These are phyloP conservation scores for Isabelozyma gotoi DNA, from an alignment of 805 yeast species.

Conservation along the genomic window DNA sequence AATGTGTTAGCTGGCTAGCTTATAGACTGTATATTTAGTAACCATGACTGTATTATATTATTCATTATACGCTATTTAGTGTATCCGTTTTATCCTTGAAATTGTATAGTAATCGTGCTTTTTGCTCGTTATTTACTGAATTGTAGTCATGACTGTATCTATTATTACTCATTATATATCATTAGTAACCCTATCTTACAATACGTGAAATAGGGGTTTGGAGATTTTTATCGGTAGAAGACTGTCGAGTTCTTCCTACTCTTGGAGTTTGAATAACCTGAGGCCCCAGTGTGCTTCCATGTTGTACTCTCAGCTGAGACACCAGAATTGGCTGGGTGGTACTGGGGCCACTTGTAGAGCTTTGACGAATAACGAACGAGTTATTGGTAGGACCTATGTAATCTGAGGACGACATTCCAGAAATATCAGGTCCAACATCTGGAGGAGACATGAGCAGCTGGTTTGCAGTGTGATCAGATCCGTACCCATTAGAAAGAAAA, in stretches of 20 bases:
- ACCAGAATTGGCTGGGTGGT: neutral
- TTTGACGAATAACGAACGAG: constrained; percentile 14
- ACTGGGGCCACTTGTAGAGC: neutral
- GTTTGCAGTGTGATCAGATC: constrained; percentile 4
- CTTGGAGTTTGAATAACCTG: constrained; percentile 36
- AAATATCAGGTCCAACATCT: constrained; percentile 29
- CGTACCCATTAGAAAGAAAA: constrained; percentile 21
- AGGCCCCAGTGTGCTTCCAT: constrained; percentile 4
- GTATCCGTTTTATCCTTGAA: neutral
- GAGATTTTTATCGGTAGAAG: constrained; percentile 36
- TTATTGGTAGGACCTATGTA: constrained; percentile 22
- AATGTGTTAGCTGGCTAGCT: neutral
- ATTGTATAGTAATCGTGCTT: neutral
- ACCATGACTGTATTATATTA: constrained; percentile 3
- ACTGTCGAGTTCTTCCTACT: constrained; percentile 36
- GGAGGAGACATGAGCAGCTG: constrained; percentile 11
- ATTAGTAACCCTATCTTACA: no score
- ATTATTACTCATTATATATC: no score
- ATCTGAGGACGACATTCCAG: constrained; percentile 29
- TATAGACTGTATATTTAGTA: constrained; percentile 3
- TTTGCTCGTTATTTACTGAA: no score
- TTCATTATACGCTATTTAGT: neutral
- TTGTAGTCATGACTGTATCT: no score
- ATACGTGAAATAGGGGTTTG: constrained; percentile 44
- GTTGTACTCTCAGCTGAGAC: constrained; percentile 7